These are phyloP conservation scores for Malassezia restricta DNA, from an alignment of 1,284 basidiomycete genomes.

Conservation along the genomic window DNA sequence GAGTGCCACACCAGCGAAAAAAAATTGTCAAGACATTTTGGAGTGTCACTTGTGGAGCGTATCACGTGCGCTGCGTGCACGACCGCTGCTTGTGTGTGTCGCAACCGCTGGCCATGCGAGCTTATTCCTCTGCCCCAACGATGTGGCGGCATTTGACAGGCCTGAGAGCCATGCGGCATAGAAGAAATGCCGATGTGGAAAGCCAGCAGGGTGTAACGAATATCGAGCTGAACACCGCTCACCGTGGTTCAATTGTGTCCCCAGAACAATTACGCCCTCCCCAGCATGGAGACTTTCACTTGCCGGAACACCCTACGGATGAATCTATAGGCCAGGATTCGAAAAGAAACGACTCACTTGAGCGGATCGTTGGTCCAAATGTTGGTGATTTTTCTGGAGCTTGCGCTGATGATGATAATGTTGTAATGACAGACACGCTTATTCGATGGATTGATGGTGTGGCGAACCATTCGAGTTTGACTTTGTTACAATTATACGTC, in stretches of 20 bases:
- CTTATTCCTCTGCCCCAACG: too few species aligned
- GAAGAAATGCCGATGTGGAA: too few species aligned
- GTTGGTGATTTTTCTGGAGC: constrained; percentile 4
- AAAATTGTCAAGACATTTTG: not conserved
- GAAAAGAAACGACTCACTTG: not conserved
- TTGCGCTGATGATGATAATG: not conserved
- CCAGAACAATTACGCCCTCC: not conserved
- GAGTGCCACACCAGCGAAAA: not conserved
- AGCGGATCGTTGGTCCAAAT: constrained; percentile 7
- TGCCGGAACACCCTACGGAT: not conserved
- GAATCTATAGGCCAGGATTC: not conserved
- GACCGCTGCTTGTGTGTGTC: too few species aligned
- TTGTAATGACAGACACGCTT: not conserved
- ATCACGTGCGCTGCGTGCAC: too few species aligned
- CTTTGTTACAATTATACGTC: constrained; percentile 6
- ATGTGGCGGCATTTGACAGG: too few species aligned
- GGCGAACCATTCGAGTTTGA: not conserved
- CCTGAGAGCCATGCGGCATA: too few species aligned
- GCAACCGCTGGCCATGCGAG: too few species aligned
- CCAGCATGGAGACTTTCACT: not conserved
- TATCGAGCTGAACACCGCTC: too few species aligned
- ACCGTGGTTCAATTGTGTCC: too few species aligned
- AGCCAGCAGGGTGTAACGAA: too few species aligned
- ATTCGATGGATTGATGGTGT: constrained; percentile 1
- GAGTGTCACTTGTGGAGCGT: not conserved